A percentile compares a stretch with the other conserved stretches of the same genome.
These are phyloP conservation scores for Celoporthe dispersa DNA, from an alignment of 2,329 filamentous ascomycete genomes.

Conservation along the genomic window DNA sequence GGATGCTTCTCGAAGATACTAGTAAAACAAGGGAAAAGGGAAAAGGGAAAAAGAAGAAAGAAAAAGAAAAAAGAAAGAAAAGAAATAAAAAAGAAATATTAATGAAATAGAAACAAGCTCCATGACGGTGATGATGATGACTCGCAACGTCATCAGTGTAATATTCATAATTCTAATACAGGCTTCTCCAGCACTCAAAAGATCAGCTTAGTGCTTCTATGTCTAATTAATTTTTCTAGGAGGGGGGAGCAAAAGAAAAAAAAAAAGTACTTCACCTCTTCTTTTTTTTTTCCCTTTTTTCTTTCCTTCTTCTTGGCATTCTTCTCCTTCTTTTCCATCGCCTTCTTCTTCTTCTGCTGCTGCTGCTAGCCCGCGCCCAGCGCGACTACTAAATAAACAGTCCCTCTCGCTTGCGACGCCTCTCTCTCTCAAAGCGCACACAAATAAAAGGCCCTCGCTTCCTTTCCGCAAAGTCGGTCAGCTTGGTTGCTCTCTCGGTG, in stretches of 20 bases:
- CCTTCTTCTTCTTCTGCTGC: neutral
- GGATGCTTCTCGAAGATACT: neutral
- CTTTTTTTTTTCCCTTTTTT: neutral
- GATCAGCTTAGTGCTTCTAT: neutral
- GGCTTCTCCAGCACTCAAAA: neutral
- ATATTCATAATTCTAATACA: neutral
- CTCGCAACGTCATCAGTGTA: neutral
- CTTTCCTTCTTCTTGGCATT: too few relatives aligned
- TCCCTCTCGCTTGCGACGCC: constrained; percentile 17
- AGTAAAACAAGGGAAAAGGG: neutral
- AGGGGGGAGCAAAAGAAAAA: neutral
- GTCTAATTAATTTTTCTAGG: neutral
- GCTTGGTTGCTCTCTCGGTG: neutral
- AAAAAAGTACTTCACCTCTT: neutral
- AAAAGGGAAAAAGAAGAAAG: neutral
- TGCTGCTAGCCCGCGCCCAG: neutral
- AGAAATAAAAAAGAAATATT: neutral
- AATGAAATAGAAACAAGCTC: neutral
- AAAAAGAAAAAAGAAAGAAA: neutral
- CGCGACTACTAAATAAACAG: neutral
- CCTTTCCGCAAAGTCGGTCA: neutral
- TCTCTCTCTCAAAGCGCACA: neutral
- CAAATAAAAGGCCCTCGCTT: neutral
- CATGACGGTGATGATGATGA: neutral
- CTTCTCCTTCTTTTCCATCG: neutral